Evolutionary conservation across 2,329 filamentous ascomycete genomes (phyloP).

Genomic region (Blastomyces emzantsi): DNA sequence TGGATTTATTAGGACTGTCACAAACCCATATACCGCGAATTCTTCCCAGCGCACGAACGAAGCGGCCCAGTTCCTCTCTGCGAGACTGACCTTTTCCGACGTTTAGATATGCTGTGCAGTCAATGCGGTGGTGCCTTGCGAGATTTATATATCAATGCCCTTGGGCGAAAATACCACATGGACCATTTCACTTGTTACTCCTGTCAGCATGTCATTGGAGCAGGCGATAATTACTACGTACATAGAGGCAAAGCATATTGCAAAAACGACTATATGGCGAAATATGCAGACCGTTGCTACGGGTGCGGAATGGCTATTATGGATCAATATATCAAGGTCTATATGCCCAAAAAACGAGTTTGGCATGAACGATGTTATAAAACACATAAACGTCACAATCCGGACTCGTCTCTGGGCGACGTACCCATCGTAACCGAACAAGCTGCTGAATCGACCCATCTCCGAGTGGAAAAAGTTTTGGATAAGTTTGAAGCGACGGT

Average conservation of each 20-base stretch:
- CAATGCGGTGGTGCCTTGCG: slow-evolving; percentile 2
- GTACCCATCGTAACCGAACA: neutral
- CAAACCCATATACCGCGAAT: neutral
- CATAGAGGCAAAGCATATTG: slow-evolving; percentile 2
- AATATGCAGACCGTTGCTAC: neutral
- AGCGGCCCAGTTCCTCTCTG: slow-evolving; percentile 2
- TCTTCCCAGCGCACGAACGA: neutral
- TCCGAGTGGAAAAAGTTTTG: neutral
- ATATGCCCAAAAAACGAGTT: neutral
- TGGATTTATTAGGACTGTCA: neutral
- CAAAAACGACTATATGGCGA: neutral
- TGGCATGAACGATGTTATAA: slow-evolving; percentile 4
- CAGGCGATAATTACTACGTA: slow-evolving; percentile 4
- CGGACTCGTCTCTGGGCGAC: neutral
- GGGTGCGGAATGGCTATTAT: slow-evolving; percentile 1
- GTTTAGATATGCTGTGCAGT: slow-evolving; percentile 4
- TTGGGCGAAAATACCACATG: slow-evolving; percentile 4
- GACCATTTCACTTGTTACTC: slow-evolving; percentile 3
- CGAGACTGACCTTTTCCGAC: slow-evolving; percentile 1
- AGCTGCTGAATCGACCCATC: neutral
- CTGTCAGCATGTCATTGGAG: neutral
- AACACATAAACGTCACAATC: slow-evolving; percentile 5
- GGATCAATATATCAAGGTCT: slow-evolving; percentile 5
- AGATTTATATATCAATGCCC: slow-evolving; percentile 3
- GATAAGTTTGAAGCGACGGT: neutral